Base-by-base conservation (phyloP, 2,329 filamentous ascomycete genomes). In the Fonsecaea multimorphosa region DNA sequence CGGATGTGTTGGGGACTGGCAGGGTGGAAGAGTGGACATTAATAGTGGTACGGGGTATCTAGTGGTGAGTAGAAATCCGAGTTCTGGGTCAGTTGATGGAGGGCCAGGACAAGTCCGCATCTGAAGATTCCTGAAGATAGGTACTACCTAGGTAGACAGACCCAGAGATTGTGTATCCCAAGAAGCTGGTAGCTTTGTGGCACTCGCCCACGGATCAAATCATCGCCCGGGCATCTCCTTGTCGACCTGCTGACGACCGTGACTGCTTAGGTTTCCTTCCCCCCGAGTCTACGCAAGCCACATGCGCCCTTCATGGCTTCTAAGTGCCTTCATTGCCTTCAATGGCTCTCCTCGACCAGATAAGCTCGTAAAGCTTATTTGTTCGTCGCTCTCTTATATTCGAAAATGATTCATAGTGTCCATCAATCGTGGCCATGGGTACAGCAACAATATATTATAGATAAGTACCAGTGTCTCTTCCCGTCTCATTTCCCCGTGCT, bases 341-440 rank as follows among this genome's bases (percentile, higher is more conserved):
- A 8, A 44, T n/a, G 38, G 16, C 38, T 22, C 22, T 19, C 19
- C 19, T 49, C 22, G 8, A 24, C 24, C 11, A 58, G 56, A 58
- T 58, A 58, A 58, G 56, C 56, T 58, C 56, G 27, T 49, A 31
- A 58, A 58, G 56, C 56, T 58, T 58, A 32, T 49, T 58, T 49
- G 27, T 44, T 32, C 31, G 56, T 49, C 19, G 19, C 2, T 49
- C 8, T 24, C 44, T 49, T 58, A 58, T 49, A 46, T 32, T 9
- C 38, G 32, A 9, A 44, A 49, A 58, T 58, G 56, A 58, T 46
- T 58, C 56, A 58, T 58, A 12, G 38, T n/a, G n/a, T 40, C 38
- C 38, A 40, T 40, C 38, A 40, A 34, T 19, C 14, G n/a, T 19
- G 1, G 16, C 38, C 24, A 22, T 58, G 29, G 24, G 22, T 24